These are phyloP conservation scores for Rhododendron mucronatum DNA, from an alignment of 148 eudicot genomes.

Conservation along the genomic window DNA sequence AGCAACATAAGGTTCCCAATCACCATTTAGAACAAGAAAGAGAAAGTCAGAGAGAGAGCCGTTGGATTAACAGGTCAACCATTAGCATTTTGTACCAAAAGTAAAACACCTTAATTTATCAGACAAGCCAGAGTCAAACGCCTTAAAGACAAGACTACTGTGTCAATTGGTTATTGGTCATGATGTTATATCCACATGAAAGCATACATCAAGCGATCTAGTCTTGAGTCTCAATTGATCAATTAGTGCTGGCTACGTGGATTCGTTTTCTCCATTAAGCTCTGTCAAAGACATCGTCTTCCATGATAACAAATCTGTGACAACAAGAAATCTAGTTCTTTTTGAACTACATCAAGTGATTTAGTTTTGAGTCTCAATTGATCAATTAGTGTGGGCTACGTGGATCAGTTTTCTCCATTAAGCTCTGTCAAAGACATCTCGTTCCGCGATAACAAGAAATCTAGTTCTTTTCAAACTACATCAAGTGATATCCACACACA, in stretches of 20 bases:
- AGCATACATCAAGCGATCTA: slow-evolving; percentile 1
- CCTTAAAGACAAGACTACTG: background rate
- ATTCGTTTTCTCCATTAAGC: background rate
- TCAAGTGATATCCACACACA: too few species aligned
- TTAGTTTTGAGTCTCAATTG: background rate
- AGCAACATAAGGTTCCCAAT: background rate
- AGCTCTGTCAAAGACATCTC: too few species aligned
- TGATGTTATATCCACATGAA: background rate
- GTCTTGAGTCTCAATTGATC: background rate
- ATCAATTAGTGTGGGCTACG: background rate
- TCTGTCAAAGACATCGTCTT: background rate
- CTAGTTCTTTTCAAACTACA: too few species aligned
- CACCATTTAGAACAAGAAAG: background rate
- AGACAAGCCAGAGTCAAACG: background rate
- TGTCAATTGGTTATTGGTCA: background rate
- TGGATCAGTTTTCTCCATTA: background rate
- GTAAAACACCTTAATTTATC: background rate
- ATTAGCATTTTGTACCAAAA: background rate
- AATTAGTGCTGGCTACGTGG: background rate
- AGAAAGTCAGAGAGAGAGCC: background rate
- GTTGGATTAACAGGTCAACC: background rate
- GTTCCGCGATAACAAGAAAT: too few species aligned
- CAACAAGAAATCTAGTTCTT: background rate
- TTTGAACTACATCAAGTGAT: background rate
- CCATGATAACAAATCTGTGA: background rate